phyloP scores from a whole-genome alignment of 345 rosid genomes.

The Streptanthus diversifolius region DNA sequence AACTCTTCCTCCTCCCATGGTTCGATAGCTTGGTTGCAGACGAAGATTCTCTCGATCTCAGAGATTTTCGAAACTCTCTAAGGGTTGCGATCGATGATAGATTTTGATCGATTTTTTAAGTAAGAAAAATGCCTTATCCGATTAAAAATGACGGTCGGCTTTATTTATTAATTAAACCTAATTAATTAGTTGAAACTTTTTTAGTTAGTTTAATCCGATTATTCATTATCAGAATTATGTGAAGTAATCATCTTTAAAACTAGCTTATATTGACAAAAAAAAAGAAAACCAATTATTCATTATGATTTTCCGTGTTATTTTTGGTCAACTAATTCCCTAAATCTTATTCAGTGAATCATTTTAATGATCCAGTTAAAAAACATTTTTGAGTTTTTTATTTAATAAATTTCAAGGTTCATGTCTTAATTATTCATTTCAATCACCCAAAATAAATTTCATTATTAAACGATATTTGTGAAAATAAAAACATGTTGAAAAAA shows the following conservation, averaged over 20 bases:
- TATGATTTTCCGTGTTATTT: background rate
- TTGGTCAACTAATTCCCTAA: too few species aligned
- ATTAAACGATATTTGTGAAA: background rate
- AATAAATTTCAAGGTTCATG: background rate
- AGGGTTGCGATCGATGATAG: background rate
- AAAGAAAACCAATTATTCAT: too few species aligned
- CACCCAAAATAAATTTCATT: background rate
- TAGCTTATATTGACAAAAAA: too few species aligned
- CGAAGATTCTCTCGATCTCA: background rate
- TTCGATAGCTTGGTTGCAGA: background rate
- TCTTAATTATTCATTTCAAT: background rate
- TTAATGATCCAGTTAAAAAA: background rate
- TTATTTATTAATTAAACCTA: too few species aligned
- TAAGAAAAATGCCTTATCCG: conserved; percentile 15
- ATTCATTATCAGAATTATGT: too few species aligned
- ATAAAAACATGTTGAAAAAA: background rate
- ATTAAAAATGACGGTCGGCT: conserved; percentile 14
- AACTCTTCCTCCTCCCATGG: conserved; percentile 65
- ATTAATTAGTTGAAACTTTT: too few species aligned
- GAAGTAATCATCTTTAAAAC: too few species aligned
- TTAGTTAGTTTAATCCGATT: too few species aligned
- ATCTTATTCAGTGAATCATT: background rate
- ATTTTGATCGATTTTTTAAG: background rate
- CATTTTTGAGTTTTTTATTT: background rate
- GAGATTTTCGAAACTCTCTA: background rate